phyloP scores from a whole-genome alignment of 345 rosid genomes.

The Crucihimalaya himalaica region DNA sequence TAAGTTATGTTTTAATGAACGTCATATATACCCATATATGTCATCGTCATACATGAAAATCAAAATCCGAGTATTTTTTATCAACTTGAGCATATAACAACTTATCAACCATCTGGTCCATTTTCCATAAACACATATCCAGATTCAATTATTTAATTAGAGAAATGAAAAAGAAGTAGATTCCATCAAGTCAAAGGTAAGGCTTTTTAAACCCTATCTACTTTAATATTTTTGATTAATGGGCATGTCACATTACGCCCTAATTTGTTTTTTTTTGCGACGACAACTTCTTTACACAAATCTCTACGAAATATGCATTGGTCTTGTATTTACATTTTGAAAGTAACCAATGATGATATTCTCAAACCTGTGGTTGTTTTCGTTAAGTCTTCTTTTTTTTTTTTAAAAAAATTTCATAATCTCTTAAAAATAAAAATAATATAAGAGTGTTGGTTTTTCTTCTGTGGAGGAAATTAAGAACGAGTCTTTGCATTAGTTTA shows the following conservation, averaged over 20 bases:
- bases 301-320: conserved; percentile 14
- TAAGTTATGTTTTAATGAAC: neutral
- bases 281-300: conserved; percentile 25
- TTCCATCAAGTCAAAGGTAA: neutral
- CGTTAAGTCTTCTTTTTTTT: neutral
- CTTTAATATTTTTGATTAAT: neutral
- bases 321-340: neutral
- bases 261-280: neutral
- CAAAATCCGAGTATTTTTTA: neutral
- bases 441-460: too few relatives aligned
- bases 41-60: neutral
- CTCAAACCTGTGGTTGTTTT: conserved; percentile 15
- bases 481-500: conserved; percentile 16
- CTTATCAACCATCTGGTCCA: neutral
- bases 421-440: too few relatives aligned
- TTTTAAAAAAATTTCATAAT: too few relatives aligned
- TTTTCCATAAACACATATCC: neutral
- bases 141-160: neutral
- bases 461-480: conserved; percentile 20
- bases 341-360: neutral
- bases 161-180: neutral
- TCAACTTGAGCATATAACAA: neutral
- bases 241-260: neutral
- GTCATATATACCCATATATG: neutral
- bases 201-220: neutral